These are phyloP conservation scores for Reticulascus tulasneorum DNA, from an alignment of 2,329 filamentous ascomycete genomes.

Conservation along the genomic window DNA sequence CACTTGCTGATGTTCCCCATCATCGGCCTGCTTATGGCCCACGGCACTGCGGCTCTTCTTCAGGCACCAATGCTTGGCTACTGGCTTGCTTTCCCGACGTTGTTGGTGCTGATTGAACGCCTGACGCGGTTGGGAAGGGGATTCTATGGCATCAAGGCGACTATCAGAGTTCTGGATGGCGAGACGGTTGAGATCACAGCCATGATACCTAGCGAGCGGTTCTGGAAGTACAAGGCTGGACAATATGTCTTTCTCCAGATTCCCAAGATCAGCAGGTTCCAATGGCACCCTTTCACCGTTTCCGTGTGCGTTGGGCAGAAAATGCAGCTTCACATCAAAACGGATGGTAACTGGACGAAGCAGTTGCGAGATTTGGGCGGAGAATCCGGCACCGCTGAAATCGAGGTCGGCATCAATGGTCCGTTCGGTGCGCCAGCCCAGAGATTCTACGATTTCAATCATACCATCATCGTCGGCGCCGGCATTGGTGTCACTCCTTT, in stretches of 20 bases:
- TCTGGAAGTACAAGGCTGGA: slow-evolving; percentile 53
- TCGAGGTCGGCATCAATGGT: slow-evolving; percentile 51
- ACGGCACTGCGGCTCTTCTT: slow-evolving; percentile 46
- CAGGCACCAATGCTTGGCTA: slow-evolving; percentile 56
- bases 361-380: slow-evolving; percentile 39
- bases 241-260: slow-evolving; percentile 56
- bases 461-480: slow-evolving; percentile 51
- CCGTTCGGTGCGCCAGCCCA: slow-evolving; percentile 56
- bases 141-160: slow-evolving; percentile 44
- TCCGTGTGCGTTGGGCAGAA: slow-evolving; percentile 49
- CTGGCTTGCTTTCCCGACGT: slow-evolving; percentile 49
- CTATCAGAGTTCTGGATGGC: slow-evolving; percentile 43
- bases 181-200: slow-evolving; percentile 49
- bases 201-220: slow-evolving; percentile 40
- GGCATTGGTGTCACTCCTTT: slow-evolving; percentile 58
- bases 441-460: slow-evolving; percentile 54
- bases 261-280: slow-evolving; percentile 46
- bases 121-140: slow-evolving; percentile 39
- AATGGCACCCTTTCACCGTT: slow-evolving; percentile 59
- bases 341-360: slow-evolving; percentile 53
- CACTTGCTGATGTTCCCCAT: slow-evolving; percentile 57
- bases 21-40: slow-evolving; percentile 50
- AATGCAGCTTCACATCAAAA: slow-evolving; percentile 55
- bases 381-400: slow-evolving; percentile 25
- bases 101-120: slow-evolving; percentile 47